Percentiles rank a stretch among this genome's conserved stretches.
Conservation (phyloP, 202 grass and related monocot genomes). For the Bolboschoenoplectus hybrid region DNA sequence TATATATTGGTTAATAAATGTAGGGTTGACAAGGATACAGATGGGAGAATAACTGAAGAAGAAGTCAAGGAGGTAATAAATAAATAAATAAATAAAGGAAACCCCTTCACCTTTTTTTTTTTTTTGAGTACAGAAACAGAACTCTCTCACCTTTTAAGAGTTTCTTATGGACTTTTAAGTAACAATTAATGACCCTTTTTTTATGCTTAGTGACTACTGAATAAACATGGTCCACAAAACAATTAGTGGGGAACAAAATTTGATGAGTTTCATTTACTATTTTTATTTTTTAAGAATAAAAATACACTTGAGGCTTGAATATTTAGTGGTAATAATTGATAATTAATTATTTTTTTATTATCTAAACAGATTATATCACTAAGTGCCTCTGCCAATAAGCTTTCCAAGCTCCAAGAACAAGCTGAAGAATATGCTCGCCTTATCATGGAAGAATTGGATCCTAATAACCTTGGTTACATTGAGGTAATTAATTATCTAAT, state of each 20-base stretch:
- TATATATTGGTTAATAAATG: conserved; percentile 5
- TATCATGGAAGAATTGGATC: conserved; percentile 61
- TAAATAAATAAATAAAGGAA: not conserved
- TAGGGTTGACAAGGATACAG: conserved; percentile 55
- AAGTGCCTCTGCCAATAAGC: conserved; percentile 54
- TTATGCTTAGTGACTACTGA: not conserved
- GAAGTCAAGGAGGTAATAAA: conserved; percentile 55
- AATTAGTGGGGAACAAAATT: not conserved
- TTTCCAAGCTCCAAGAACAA: conserved; percentile 50
- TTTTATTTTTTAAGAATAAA: not conserved
- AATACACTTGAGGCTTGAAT: not conserved
- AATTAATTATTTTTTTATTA: not conserved
- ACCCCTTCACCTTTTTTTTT: not conserved
- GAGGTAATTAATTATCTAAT: conserved; percentile 39
- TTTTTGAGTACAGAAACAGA: conserved; percentile 16
- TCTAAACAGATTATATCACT: conserved; percentile 51
- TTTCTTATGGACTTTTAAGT: not conserved
- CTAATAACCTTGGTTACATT: conserved; percentile 50
- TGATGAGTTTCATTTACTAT: not conserved
- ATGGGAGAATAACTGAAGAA: conserved; percentile 52
- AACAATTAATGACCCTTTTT: not conserved
- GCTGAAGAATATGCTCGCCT: conserved; percentile 51
- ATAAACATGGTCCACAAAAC: conserved; percentile 1
- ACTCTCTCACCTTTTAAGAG: conserved; percentile 8
- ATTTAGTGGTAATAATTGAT: not conserved